These are phyloP conservation scores for Adansonia madagascariensis DNA, from an alignment of 441 rosid genomes.

Conservation along the genomic window DNA sequence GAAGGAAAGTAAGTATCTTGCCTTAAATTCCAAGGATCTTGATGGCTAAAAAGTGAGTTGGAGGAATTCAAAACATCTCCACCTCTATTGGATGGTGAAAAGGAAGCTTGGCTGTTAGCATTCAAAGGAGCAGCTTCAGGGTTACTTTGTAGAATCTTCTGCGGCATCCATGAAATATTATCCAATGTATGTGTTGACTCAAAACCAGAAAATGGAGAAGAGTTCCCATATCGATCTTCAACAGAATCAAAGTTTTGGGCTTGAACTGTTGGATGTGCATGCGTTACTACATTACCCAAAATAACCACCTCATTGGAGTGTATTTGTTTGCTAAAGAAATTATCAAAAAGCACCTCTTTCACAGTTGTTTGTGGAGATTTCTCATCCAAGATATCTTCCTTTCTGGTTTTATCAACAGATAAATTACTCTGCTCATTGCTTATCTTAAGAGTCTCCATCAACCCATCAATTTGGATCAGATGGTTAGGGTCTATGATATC, in stretches of 20 bases:
- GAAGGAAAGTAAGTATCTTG: slow-evolving; percentile 57
- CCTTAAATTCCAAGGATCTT: slow-evolving; percentile 67
- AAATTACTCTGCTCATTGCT: slow-evolving; percentile 40
- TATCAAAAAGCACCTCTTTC: slow-evolving; percentile 40
- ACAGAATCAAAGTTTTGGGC: slow-evolving; percentile 39
- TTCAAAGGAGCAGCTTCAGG: slow-evolving; percentile 34
- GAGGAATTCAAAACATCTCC: slow-evolving; percentile 54
- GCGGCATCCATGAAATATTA: slow-evolving; percentile 37
- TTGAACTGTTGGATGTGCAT: slow-evolving; percentile 43
- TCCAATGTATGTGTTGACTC: slow-evolving; percentile 33
- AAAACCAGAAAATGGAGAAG: slow-evolving; percentile 32
- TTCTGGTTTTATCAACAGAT: slow-evolving; percentile 38
- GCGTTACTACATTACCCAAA: slow-evolving; percentile 40
- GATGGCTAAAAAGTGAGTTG: slow-evolving; percentile 63
- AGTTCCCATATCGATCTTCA: slow-evolving; percentile 39
- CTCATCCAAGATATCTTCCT: slow-evolving; percentile 38
- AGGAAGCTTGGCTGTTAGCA: slow-evolving; percentile 30
- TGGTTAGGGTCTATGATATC: slow-evolving; percentile 40
- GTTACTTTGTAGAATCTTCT: slow-evolving; percentile 31
- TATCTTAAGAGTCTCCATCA: slow-evolving; percentile 45
- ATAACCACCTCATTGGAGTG: slow-evolving; percentile 37
- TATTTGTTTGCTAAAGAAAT: slow-evolving; percentile 31
- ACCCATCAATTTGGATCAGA: slow-evolving; percentile 42
- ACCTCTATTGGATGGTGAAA: slow-evolving; percentile 35
- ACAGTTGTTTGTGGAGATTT: slow-evolving; percentile 38